Base-by-base conservation (phyloP, 768 basidiomycete species). In the Podaxis rugospora region DNA sequence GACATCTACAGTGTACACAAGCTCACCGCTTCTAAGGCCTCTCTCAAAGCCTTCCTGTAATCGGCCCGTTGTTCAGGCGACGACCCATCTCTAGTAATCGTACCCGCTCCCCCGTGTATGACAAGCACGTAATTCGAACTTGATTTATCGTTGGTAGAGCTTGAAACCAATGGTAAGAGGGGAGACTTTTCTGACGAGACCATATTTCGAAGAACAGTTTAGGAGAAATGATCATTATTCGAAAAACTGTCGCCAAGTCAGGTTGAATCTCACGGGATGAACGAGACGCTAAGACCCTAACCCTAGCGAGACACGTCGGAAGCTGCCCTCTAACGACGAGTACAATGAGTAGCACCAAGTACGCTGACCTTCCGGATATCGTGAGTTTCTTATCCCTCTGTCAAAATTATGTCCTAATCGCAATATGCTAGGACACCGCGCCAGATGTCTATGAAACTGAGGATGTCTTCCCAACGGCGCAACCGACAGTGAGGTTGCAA, bases 361-460 rank as follows among this genome's bases (percentile, higher is more conserved):
- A 95, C 69, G 88, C 92, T 10, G 85, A 88, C 69, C 77, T 96
- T 2, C 94, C 94, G n/a, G 93, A 96, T 70, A 95, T 96, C 59
- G 94, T 95, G 66, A 59, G 89, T 80, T 32, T 50, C 32, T 25
- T 50, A 61, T 37, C 46, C 7, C 28, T 18, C n/a, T 6, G 4
- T 18, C n/a, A 39, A n/a, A 56, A 2, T 23, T 51, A 4, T 62
- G 57, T 10, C 49, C 59, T 54, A 25, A 55, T 58, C 9, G 54
- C 51, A 35, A 23, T 23, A 28, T 51, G 9, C 35, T 67, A 96
- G 93, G 93, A 95, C 74, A 92, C 90, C 11, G 93, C 92, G 1
- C 93, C 84, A 42, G 94, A 96, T 71, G 84, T 96, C 47, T 96
- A 96, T 69, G 94, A 96, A 70, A 96, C 94, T 0, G 89, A 92